Conservation (phyloP, 192 early-diverging fungal genomes). For the Podila epigama region DNA sequence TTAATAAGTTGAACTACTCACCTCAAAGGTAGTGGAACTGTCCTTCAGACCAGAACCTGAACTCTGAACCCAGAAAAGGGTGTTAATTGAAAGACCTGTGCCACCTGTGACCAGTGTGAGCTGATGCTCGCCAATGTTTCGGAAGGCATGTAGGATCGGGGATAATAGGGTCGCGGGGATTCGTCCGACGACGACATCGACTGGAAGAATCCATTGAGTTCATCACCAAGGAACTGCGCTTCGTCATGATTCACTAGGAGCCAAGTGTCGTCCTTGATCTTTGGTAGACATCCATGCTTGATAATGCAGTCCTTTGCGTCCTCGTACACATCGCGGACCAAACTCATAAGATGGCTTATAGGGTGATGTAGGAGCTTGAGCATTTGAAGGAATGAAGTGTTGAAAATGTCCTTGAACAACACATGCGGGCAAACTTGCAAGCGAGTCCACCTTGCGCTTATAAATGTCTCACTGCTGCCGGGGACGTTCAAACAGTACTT, state of each 20-base stretch:
- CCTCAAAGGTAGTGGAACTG: slow-evolving; percentile 3
- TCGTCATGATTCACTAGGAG: no score
- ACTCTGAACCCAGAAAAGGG: background rate
- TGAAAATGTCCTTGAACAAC: slow-evolving; percentile 3
- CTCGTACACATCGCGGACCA: background rate
- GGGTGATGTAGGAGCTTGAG: background rate
- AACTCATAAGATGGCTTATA: background rate
- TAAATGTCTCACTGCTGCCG: no score
- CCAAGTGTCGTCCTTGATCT: no score
- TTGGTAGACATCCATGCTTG: no score
- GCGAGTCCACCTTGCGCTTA: slow-evolving; percentile 5
- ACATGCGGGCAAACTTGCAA: slow-evolving; percentile 4
- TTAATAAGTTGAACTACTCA: slow-evolving; percentile 8
- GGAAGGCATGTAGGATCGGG: no score
- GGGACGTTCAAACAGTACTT: no score
- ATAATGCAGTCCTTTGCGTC: no score
- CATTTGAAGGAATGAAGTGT: background rate
- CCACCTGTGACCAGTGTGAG: background rate
- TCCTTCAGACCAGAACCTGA: background rate
- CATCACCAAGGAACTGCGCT: no score
- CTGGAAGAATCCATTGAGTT: no score
- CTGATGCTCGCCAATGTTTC: background rate
- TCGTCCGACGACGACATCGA: no score
- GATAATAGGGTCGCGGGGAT: no score
- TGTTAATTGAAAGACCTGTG: background rate